A percentile compares a stretch with the other conserved stretches of the same genome.
Conservation (phyloP, 495 filamentous ascomycete species). For the Cudoniella acicularis region DNA sequence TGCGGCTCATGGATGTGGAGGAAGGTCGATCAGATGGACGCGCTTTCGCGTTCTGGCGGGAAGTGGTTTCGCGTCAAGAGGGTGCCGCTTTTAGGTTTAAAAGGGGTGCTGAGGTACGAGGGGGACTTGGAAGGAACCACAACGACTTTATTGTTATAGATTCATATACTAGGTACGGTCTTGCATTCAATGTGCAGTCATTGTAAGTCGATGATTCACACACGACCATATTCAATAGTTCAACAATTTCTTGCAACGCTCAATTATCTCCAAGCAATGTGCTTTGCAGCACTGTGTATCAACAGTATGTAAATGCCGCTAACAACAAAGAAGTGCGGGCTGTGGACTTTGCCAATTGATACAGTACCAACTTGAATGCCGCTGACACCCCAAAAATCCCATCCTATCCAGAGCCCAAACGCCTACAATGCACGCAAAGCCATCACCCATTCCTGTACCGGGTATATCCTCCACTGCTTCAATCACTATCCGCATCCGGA, state of each 20-base stretch:
- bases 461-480: neutral
- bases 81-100: neutral
- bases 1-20: neutral
- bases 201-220: too few relatives aligned
- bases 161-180: too few relatives aligned
- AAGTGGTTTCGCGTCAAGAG: neutral
- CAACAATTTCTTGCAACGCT: neutral
- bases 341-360: neutral
- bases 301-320: neutral
- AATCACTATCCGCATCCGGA: slow-evolving; percentile 71
- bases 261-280: neutral
- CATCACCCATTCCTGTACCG: neutral
- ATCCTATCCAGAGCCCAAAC: neutral
- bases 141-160: neutral
- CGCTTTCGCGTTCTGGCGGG: neutral
- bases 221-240: too few relatives aligned
- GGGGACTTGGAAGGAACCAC: too few relatives aligned
- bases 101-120: too few relatives aligned
- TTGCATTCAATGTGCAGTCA: too few relatives aligned
- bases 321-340: neutral
- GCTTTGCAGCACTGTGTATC: neutral
- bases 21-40: neutral
- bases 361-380: neutral
- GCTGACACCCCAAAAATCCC: neutral
- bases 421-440: slow-evolving; percentile 9